phyloP scores from a whole-genome alignment of 2,329 filamentous ascomycete genomes.

The Fonsecaea erecta region DNA sequence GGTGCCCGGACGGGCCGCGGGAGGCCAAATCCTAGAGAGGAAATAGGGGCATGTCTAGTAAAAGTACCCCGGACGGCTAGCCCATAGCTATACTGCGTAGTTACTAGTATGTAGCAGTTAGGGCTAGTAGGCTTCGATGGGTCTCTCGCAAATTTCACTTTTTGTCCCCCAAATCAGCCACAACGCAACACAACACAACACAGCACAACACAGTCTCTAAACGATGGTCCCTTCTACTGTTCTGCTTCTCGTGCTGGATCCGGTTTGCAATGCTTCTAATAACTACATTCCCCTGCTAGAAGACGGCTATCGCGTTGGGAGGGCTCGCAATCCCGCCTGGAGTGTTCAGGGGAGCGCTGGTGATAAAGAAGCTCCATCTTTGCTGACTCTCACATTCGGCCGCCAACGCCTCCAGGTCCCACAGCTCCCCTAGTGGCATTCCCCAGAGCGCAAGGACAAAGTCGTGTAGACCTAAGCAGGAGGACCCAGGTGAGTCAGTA shows the following conservation, averaged over 20 bases:
- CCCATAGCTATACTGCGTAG: no score
- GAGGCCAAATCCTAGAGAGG: background rate
- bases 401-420: conserved; percentile 48
- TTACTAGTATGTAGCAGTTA: no score
- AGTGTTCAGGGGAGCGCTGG: conserved; percentile 54
- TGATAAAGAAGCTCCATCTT: conserved; percentile 55
- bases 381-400: conserved; percentile 42
- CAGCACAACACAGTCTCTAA: background rate
- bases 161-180: background rate
- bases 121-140: no score
- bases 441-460: conserved; percentile 55
- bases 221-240: no score
- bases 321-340: conserved; percentile 53
- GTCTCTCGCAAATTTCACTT: background rate
- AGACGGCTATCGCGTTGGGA: conserved; percentile 52
- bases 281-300: conserved; percentile 44
- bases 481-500: background rate
- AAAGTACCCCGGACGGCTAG: no score
- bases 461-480: conserved; percentile 42
- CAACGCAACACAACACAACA: background rate
- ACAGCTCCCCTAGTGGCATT: conserved; percentile 51
- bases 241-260: no score
- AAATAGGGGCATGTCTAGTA: background rate
- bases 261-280: no score
- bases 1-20: background rate